phyloP scores from a whole-genome alignment of 2,329 filamentous ascomycete genomes.

The Cordyceps tenuipes region DNA sequence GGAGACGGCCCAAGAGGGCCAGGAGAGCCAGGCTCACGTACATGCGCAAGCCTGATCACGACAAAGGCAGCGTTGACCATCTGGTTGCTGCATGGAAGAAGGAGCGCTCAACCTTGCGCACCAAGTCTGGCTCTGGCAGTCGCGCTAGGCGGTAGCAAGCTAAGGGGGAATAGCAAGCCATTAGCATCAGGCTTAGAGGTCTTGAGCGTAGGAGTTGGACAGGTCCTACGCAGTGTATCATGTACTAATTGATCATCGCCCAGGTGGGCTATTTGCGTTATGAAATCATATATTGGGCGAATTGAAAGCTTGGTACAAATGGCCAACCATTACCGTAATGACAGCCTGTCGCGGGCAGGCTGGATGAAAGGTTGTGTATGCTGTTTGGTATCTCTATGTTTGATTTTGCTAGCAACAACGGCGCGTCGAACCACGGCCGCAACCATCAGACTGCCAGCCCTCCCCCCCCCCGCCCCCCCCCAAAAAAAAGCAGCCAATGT shows the following conservation, averaged over 20 bases:
- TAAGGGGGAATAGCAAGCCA: constrained; percentile 16
- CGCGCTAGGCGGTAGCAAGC: constrained; percentile 14
- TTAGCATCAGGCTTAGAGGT: neutral
- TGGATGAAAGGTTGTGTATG: too few relatives aligned
- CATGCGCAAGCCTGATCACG: constrained; percentile 80
- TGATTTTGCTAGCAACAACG: too few relatives aligned
- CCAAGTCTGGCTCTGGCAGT: constrained; percentile 23
- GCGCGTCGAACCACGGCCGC: too few relatives aligned
- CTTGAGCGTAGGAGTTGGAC: constrained; percentile 22
- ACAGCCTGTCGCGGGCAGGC: too few relatives aligned
- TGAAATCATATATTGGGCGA: too few relatives aligned
- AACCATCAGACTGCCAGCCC: too few relatives aligned
- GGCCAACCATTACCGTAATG: too few relatives aligned
- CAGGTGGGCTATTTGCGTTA: too few relatives aligned
- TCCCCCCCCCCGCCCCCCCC: too few relatives aligned
- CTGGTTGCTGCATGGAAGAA: constrained; percentile 53
- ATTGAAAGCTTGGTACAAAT: too few relatives aligned
- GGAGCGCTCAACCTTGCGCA: constrained; percentile 33
- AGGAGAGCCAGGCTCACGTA: constrained; percentile 83
- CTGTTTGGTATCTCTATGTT: too few relatives aligned
- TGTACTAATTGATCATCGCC: constrained; percentile 13
- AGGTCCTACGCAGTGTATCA: constrained; percentile 5
- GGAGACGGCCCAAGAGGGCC: constrained; percentile 74
- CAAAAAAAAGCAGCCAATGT: too few relatives aligned
- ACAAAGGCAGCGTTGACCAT: constrained; percentile 77